Conservation (phyloP, 495 filamentous ascomycete species). For the Patellaria atrata region DNA sequence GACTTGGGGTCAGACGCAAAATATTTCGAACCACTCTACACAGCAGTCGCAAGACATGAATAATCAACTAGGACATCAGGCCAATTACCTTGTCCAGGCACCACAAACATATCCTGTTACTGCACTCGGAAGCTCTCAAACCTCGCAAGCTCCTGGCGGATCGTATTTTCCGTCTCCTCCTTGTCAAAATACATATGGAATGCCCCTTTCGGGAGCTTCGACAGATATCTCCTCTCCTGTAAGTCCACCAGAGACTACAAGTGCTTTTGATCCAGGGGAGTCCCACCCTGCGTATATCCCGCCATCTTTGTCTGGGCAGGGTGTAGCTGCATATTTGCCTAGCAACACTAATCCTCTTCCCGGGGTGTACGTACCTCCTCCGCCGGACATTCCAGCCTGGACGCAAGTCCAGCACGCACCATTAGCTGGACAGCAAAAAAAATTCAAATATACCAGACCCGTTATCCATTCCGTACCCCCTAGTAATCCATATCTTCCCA, state of each 20-base stretch:
- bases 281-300: conserved; percentile 19
- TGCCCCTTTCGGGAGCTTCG: too few relatives aligned
- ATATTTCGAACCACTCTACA: too few relatives aligned
- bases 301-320: conserved; percentile 18
- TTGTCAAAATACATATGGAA: too few relatives aligned
- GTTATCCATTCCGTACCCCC: conserved; percentile 9
- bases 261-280: conserved; percentile 16
- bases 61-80: conserved; percentile 1
- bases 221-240: too few relatives aligned
- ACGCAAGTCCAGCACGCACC: conserved; percentile 16
- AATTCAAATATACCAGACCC: conserved; percentile 20
- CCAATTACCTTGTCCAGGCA: not conserved
- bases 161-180: conserved; percentile 18
- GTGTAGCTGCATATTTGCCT: conserved; percentile 17
- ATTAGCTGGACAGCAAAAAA: conserved; percentile 13
- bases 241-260: conserved; percentile 10
- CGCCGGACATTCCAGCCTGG: conserved; percentile 21
- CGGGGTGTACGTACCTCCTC: conserved; percentile 21
- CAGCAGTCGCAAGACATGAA: too few relatives aligned
- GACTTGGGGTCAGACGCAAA: too few relatives aligned
- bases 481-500: too few relatives aligned
- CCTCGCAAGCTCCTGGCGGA: conserved; percentile 16
- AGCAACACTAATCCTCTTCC: conserved; percentile 19
- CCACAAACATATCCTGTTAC: too few relatives aligned
- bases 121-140: too few relatives aligned